Evolutionary conservation across 352 stramenopile species (phyloP).

Genomic region (Elongisporangium undulatum): DNA sequence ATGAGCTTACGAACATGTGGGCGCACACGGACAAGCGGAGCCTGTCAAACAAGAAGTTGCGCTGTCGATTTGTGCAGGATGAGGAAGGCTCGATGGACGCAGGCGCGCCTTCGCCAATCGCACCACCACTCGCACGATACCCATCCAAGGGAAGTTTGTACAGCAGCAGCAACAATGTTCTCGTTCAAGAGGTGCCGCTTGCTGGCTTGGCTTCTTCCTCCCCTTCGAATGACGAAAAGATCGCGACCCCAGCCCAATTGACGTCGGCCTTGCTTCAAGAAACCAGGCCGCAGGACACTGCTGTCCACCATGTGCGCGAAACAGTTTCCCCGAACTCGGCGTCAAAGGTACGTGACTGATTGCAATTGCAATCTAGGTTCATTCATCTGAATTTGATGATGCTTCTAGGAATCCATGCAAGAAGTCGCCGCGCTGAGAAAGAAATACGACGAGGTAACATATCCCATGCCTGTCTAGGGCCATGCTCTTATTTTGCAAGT

Average conservation of each 20-base stretch:
- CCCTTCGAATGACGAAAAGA: slow-evolving; percentile 8
- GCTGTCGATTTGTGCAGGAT: slow-evolving; percentile 78
- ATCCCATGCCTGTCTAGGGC: not conserved
- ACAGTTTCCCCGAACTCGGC: not conserved
- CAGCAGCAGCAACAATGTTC: slow-evolving; percentile 20
- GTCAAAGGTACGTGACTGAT: slow-evolving; percentile 9
- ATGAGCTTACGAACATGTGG: slow-evolving; percentile 88
- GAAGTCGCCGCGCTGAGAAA: slow-evolving; percentile 72
- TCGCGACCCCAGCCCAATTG: slow-evolving; percentile 46
- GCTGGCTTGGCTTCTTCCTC: not conserved
- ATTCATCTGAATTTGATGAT: slow-evolving; percentile 1
- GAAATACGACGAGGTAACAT: slow-evolving; percentile 86
- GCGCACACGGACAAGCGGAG: slow-evolving; percentile 70
- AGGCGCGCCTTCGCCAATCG: not conserved
- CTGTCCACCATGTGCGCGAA: not conserved
- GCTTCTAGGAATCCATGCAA: slow-evolving; percentile 37
- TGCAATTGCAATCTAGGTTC: slow-evolving; percentile 1
- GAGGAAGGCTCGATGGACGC: slow-evolving; percentile 10
- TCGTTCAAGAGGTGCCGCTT: not conserved
- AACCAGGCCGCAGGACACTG: not conserved
- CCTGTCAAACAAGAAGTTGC: slow-evolving; percentile 86
- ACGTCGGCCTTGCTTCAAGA: slow-evolving; percentile 62
- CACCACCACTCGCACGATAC: slow-evolving; percentile 1
- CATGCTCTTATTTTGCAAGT: no score
- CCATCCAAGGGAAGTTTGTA: not conserved